Evolutionary conservation across 2,329 filamentous ascomycete species (phyloP).

Genomic region (Elsinoe perseae): DNA sequence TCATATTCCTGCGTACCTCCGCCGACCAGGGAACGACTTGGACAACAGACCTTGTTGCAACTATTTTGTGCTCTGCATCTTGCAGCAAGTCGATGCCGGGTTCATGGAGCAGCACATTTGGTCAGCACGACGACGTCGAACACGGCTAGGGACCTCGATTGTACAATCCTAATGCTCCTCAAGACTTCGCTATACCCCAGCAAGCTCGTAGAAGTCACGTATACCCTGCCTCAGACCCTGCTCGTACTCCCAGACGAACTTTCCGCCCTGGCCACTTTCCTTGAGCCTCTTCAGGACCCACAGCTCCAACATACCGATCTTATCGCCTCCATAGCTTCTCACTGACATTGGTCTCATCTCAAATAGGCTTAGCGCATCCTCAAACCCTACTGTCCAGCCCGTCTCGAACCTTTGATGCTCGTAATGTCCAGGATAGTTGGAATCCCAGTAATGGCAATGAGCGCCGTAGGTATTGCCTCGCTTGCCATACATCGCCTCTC

Average conservation of each 20-base stretch:
- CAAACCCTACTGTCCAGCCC: slow-evolving; percentile 51
- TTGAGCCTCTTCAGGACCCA: slow-evolving; percentile 50
- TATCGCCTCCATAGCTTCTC: slow-evolving; percentile 37
- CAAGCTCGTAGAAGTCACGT: slow-evolving; percentile 33
- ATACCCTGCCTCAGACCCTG: slow-evolving; percentile 43
- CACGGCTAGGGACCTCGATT: neutral
- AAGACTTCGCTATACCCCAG: slow-evolving; percentile 19
- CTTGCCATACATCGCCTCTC: slow-evolving; percentile 32
- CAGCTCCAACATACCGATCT: slow-evolving; percentile 51
- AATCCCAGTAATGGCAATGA: slow-evolving; percentile 47
- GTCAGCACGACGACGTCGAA: neutral
- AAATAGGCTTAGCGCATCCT: slow-evolving; percentile 49
- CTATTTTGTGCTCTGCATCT: neutral
- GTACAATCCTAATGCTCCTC: neutral
- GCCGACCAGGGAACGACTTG: neutral
- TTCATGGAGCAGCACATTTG: neutral
- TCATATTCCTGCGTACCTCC: neutral
- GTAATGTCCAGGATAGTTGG: slow-evolving; percentile 36
- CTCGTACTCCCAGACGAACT: slow-evolving; percentile 46
- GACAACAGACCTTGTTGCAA: neutral
- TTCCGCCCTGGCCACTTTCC: slow-evolving; percentile 43
- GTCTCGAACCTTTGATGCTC: slow-evolving; percentile 48
- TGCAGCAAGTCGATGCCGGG: neutral
- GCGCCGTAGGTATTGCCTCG: slow-evolving; percentile 33
- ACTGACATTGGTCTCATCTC: slow-evolving; percentile 32